phyloP scores from a whole-genome alignment of 1,284 basidiomycete genomes.

The Kalmanozyma brasiliensis region DNA sequence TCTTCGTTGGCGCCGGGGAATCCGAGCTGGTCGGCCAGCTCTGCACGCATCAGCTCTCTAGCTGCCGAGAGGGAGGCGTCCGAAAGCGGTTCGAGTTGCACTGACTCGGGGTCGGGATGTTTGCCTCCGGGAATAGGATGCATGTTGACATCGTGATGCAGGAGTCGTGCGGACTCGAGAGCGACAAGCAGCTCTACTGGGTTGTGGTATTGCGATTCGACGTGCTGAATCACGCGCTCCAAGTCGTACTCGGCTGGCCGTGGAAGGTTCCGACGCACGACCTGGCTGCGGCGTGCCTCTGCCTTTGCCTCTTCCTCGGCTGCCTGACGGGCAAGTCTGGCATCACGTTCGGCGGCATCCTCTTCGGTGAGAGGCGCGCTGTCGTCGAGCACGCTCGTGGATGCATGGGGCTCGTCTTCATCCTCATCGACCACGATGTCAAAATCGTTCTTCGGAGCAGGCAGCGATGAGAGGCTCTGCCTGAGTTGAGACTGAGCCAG shows the following conservation, averaged over 20 bases:
- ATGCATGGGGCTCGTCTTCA: conserved; percentile 18
- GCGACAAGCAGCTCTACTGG: conserved; percentile 78
- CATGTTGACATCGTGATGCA: conserved; percentile 87
- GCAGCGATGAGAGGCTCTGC: conserved; percentile 83
- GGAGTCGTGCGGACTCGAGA: conserved; percentile 79
- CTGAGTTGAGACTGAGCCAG: conserved; percentile 73
- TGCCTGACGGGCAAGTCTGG: conserved; percentile 74
- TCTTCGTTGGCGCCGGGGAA: conserved; percentile 83
- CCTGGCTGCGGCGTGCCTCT: conserved; percentile 82
- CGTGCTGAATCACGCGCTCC: conserved; percentile 73
- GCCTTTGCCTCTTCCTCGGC: conserved; percentile 78
- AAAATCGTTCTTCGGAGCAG: conserved; percentile 96
- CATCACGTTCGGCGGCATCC: conserved; percentile 93
- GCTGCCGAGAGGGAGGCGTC: conserved; percentile 83
- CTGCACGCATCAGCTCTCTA: conserved; percentile 78
- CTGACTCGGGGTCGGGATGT: conserved; percentile 78
- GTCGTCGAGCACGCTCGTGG: conserved; percentile 11
- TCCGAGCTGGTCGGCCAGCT: conserved; percentile 82
- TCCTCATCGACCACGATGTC: conserved; percentile 83
- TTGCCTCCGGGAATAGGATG: conserved; percentile 87
- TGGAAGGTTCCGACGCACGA: conserved; percentile 84
- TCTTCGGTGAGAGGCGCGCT: conserved; percentile 36
- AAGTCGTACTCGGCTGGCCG: conserved; percentile 86
- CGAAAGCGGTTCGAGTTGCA: conserved; percentile 79
- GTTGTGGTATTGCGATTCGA: conserved; percentile 48